Evolutionary conservation across 2,329 filamentous ascomycete species (phyloP), one percentile per base, ranked within the genome.

Genomic region (Claviceps spartinae): DNA sequence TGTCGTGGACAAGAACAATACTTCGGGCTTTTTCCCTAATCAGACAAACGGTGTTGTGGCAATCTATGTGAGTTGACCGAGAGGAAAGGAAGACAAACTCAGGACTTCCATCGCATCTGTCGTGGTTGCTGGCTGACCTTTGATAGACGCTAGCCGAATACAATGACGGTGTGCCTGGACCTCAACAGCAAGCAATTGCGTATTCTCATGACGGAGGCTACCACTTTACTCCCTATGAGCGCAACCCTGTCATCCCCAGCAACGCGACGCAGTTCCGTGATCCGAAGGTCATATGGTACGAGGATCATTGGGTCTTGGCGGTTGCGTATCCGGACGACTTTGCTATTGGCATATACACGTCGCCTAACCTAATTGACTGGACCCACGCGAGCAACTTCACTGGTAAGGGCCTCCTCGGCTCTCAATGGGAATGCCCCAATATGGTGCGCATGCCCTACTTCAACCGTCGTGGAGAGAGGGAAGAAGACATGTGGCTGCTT

Each of bases 381-480:
- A 76, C 69, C 0, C 54, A 60, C 2, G 56, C 54, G 1, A 38
- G 76, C 52, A 83, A 83, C 61, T 82, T 83, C 59, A 72, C 75
- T 3, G 65, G 72, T 53, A 63, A 72, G 46, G 76, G 74, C 16
- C 66, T 78, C 2, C 69, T 75, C 3, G 80, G 74, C 5, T 58
- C 73, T 1, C 77, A 82, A 58, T 83, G 80, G 58, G 81, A 84
- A 62, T 83, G 80, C 49, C 81, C 81, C 0, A 83, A 82, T 56
- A 62, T 84, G 40, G 71, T 83, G 1, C 66, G 71, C 36, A 73
- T 84, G 52, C 77, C 76, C 0, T 56, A 68, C 54, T 50, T 65
- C 3, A 67, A 72, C 45, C 64, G 71, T 20, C 57, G 63, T n/a
- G 63, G 63, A 0, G 43, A 59, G 1, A 55, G 47, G 13, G 55